Conservation (phyloP, 129 eudicot genomes). For the Saposhnikovia divaricata region DNA sequence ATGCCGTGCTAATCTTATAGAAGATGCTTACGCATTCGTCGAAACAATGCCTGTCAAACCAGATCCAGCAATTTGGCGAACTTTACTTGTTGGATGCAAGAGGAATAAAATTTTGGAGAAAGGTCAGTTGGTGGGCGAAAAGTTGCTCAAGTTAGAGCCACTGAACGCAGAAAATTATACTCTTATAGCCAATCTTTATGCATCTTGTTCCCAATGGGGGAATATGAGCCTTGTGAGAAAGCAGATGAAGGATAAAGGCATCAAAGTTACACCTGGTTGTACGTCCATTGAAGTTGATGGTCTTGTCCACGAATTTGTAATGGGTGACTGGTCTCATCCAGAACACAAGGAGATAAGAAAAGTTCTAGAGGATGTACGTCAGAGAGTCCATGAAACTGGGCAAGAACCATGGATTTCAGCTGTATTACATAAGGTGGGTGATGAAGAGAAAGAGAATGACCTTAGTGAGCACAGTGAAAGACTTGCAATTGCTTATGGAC, state of each 20-base stretch:
- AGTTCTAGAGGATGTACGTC: constrained; percentile 25
- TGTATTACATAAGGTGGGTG: constrained; percentile 40
- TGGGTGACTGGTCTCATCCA: constrained; percentile 54
- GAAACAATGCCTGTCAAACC: constrained; percentile 44
- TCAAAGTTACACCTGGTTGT: constrained; percentile 49
- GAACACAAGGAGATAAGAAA: constrained; percentile 42
- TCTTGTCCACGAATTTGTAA: constrained; percentile 44
- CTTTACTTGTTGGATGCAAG: constrained; percentile 48
- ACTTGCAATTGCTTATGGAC: constrained; percentile 59
- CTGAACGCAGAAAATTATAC: constrained; percentile 49
- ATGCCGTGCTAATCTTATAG: constrained; percentile 39
- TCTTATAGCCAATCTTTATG: constrained; percentile 50
- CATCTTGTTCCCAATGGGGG: constrained; percentile 41
- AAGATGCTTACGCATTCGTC: constrained; percentile 40
- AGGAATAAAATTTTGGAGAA: constrained; percentile 27
- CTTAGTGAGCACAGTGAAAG: constrained; percentile 74
- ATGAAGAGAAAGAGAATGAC: constrained; percentile 43
- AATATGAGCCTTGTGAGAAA: constrained; percentile 43
- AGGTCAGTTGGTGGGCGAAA: constrained; percentile 37
- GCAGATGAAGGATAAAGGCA: constrained; percentile 40
- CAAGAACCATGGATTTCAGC: constrained; percentile 38
- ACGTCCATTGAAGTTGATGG: constrained; percentile 65
- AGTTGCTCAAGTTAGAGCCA: constrained; percentile 47
- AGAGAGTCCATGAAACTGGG: constrained; percentile 29
- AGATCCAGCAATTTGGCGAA: constrained; percentile 52